phyloP scores from a whole-genome alignment of 2,329 filamentous ascomycete species.

The Neocatenulostroma microsporum region DNA sequence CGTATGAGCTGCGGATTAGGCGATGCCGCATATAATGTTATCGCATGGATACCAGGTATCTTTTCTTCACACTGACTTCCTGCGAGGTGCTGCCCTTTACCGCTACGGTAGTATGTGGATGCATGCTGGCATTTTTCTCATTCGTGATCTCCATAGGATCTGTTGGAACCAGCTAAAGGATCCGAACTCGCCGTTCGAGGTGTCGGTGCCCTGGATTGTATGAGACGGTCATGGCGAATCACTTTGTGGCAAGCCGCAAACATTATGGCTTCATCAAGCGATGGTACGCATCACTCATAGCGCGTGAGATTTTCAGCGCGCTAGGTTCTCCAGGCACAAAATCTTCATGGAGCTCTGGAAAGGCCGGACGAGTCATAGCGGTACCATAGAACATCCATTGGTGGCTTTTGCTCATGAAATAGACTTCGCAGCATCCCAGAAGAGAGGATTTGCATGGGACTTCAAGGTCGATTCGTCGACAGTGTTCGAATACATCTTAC shows the following conservation, averaged over 20 bases:
- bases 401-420: neutral
- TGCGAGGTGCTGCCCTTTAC: neutral
- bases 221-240: neutral
- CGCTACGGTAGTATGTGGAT: neutral
- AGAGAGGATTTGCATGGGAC: too few species aligned
- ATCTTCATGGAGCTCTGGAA: neutral
- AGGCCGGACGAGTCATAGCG: neutral
- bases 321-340: too few species aligned
- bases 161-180: neutral
- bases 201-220: neutral
- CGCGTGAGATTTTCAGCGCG: too few species aligned
- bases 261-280: neutral
- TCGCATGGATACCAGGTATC: too few species aligned
- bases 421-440: too few species aligned
- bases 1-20: too few species aligned
- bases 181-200: neutral
- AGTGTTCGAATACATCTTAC: neutral
- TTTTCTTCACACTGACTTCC: too few species aligned
- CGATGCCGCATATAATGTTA: too few species aligned
- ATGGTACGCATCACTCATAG: too few species aligned
- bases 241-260: neutral
- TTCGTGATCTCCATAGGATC: neutral
- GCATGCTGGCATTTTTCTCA: neutral
- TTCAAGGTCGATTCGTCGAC: neutral
- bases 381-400: neutral